Evolutionary conservation across 208 protist species (phyloP).

Genomic region (Crithidia fasciculata): DNA sequence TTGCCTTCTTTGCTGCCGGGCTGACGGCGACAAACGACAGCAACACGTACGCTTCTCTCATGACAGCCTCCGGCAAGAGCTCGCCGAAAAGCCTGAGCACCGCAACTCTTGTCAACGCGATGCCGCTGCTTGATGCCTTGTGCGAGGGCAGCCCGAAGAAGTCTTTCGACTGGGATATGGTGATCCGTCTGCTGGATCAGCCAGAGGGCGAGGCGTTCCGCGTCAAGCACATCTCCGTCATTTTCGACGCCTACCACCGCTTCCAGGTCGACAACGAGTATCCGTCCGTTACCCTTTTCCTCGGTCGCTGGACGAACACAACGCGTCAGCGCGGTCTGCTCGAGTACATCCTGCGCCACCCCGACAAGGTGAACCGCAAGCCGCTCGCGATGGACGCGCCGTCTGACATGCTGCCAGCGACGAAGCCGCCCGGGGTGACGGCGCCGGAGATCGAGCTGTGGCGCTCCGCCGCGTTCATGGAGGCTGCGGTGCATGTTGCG

Average conservation of each 20-base stretch:
- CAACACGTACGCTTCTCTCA: slow-evolving; percentile 79
- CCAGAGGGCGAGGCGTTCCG: slow-evolving; percentile 62
- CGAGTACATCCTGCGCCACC: slow-evolving; percentile 86
- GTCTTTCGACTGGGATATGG: slow-evolving; percentile 75
- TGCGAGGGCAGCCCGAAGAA: slow-evolving; percentile 48
- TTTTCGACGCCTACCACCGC: slow-evolving; percentile 87
- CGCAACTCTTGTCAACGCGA: slow-evolving; percentile 68
- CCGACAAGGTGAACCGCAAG: slow-evolving; percentile 81
- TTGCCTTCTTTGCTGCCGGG: slow-evolving; percentile 88
- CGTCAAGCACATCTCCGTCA: slow-evolving; percentile 80
- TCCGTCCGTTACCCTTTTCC: slow-evolving; percentile 77
- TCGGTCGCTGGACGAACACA: slow-evolving; percentile 82
- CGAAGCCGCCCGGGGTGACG: slow-evolving; percentile 45
- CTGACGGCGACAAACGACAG: slow-evolving; percentile 66
- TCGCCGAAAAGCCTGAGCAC: slow-evolving; percentile 57
- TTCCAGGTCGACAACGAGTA: slow-evolving; percentile 75
- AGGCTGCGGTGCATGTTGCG: slow-evolving; percentile 84
- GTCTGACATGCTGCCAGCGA: slow-evolving; percentile 55
- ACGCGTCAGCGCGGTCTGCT: slow-evolving; percentile 71
- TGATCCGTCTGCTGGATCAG: slow-evolving; percentile 83
- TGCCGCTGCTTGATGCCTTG: slow-evolving; percentile 78
- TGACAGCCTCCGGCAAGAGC: slow-evolving; percentile 64
- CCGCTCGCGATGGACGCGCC: slow-evolving; percentile 56
- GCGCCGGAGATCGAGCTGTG: slow-evolving; percentile 74
- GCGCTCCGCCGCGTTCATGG: slow-evolving; percentile 79